These are phyloP conservation scores for Scenedesmus sp. DNA, from an alignment of 163 green algal species.

Conservation along the genomic window DNA sequence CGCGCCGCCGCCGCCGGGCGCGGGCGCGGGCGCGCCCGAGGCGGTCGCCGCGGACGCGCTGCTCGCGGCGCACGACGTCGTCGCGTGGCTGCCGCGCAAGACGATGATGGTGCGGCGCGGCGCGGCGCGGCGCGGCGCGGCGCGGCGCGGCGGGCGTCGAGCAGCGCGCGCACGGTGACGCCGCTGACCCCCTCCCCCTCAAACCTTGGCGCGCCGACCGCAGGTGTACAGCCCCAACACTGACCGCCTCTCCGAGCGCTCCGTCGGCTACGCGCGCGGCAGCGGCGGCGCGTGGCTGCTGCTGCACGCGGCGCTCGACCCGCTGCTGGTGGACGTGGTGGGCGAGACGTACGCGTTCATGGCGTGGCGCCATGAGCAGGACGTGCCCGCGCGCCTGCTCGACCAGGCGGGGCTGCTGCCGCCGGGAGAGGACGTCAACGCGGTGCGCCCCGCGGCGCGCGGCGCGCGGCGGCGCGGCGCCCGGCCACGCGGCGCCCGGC, in stretches of 20 bases:
- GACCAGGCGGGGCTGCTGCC: constrained; percentile 19
- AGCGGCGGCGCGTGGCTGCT: not conserved
- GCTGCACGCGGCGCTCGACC: constrained; percentile 24
- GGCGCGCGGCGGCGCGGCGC: too few species aligned
- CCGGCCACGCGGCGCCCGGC: not conserved
- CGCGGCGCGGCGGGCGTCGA: not conserved
- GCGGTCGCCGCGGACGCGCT: constrained; percentile 13
- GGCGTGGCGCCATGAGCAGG: constrained; percentile 5
- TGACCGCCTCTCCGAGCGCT: constrained; percentile 29
- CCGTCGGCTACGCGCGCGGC: not conserved
- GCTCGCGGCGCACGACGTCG: constrained; percentile 18
- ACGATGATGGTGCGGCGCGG: constrained; percentile 18
- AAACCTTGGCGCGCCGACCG: not conserved
- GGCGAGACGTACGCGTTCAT: constrained; percentile 19
- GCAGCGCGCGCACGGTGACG: not conserved
- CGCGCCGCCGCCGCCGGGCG: not conserved
- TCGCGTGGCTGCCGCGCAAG: constrained; percentile 28
- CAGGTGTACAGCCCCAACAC: constrained; percentile 46
- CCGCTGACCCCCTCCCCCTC: not conserved
- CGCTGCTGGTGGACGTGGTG: constrained; percentile 22
- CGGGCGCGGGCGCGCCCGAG: not conserved
- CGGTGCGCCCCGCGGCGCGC: not conserved
- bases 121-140: not conserved
- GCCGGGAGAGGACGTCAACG: not conserved
- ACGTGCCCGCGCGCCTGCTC: constrained; percentile 17